phyloP scores from a whole-genome alignment of 2,329 filamentous ascomycete genomes.

The Cladobotryum mycophilum region DNA sequence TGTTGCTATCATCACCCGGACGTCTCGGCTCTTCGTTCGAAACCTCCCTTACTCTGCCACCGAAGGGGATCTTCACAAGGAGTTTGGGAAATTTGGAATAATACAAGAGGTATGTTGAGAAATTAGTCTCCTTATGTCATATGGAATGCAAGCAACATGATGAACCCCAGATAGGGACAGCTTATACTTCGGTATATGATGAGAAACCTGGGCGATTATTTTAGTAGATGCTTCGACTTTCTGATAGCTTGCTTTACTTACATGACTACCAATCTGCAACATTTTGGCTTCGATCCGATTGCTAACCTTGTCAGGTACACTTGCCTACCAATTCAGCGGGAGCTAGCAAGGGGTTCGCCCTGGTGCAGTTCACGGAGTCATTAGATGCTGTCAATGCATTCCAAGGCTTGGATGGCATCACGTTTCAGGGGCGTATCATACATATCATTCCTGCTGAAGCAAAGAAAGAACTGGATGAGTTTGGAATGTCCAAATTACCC shows the following conservation, averaged over 20 bases:
- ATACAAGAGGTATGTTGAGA: constrained; percentile 75
- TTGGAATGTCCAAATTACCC: constrained; percentile 81
- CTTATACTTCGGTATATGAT: constrained; percentile 93
- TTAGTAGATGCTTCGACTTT: constrained; percentile 99
- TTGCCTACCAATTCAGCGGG: constrained; percentile 69
- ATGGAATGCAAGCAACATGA: constrained; percentile 52
- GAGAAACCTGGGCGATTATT: constrained; percentile 87
- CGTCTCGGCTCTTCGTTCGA: constrained; percentile 75
- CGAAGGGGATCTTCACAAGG: constrained; percentile 66
- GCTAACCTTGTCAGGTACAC: constrained; percentile 63
- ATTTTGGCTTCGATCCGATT: constrained; percentile 14
- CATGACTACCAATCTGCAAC: constrained; percentile 6
- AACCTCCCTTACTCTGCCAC: constrained; percentile 79
- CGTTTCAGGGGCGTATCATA: constrained; percentile 86
- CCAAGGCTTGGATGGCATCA: constrained; percentile 70
- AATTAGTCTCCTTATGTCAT: constrained; percentile 4
- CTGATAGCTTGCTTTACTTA: constrained; percentile 49
- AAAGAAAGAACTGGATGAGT: constrained; percentile 83
- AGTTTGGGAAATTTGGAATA: constrained; percentile 67
- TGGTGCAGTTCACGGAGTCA: constrained; percentile 70
- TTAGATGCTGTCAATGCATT: constrained; percentile 73
- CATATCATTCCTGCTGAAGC: constrained; percentile 81
- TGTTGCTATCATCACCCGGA: constrained; percentile 61
- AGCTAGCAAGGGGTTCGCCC: constrained; percentile 82
- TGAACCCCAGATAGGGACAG: constrained; percentile 99